Evolutionary conservation across 2,329 filamentous ascomycete species (phyloP), one percentile per base, ranked within the genome.

Genomic region (Trichoderma sp.): DNA sequence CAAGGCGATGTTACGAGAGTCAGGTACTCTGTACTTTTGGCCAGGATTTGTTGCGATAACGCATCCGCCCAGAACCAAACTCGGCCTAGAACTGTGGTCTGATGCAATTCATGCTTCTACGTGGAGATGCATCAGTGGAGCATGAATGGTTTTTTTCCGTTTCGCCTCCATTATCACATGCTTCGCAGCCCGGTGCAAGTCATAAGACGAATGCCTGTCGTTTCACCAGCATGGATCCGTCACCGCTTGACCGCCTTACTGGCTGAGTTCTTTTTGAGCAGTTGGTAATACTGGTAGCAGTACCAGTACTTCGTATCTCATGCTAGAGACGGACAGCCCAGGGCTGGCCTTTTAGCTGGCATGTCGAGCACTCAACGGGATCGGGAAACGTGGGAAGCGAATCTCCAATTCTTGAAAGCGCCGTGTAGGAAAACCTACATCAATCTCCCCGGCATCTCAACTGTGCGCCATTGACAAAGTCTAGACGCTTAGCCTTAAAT

Each of bases 351-450:
- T 36, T 26, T 9, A 30, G 53, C 15, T 59, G 73, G 75, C 55
- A 87, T 88, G 86, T 89, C 85, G 87, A 85, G 81, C 84, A 85
- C 87, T 88, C 86, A 88, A 90, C 88, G 88, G 88, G 87, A 89
- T 85, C 85, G 87, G 84, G 84, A 83, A 86, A 88, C 82, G 81
- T 81, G 71, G 76, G 78, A 80, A 64, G 82, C 85, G 85, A 87
- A 83, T 87, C 85, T 82, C 84, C 87, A 88, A 89, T 90, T 89
- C 87, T 89, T 89, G 82, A 81, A 88, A 88, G 87, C 86, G 83
- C 85, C 87, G 85, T 78, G 78, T 81, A 78, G 77, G 76, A 77
- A 63, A 74, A 75, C 78, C 77, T 77, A 77, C 78, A 81, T 85
- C 85, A 73, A 80, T 90, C 85, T 89, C 80, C 87, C 88, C 87